Evolutionary conservation across 345 rosid genomes (phyloP).

Genomic region (Sisymbrium altissimum): DNA sequence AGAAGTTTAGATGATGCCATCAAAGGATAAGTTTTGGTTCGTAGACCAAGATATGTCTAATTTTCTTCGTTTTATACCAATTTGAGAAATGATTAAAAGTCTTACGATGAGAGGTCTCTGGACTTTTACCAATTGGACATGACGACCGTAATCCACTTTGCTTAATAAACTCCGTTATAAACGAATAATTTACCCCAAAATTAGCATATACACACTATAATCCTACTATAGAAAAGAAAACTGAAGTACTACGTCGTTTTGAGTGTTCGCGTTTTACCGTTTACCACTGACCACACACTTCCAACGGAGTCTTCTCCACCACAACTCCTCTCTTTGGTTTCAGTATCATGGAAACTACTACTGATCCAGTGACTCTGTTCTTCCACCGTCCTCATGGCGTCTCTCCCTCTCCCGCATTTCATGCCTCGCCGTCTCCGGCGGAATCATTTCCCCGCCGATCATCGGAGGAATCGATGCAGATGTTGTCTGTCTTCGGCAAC

Average conservation of each 20-base stretch:
- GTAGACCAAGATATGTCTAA: too few relatives aligned
- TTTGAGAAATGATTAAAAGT: not conserved
- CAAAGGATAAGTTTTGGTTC: not conserved
- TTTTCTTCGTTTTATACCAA: not conserved
- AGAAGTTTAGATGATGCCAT: not conserved
- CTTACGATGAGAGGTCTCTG: not conserved
- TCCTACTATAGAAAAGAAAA: not conserved
- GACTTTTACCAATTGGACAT: not conserved
- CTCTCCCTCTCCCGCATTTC: conserved; percentile 39
- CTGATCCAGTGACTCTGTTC: not conserved
- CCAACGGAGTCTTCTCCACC: conserved; percentile 42
- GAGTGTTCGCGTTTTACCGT: not conserved
- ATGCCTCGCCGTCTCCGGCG: conserved; percentile 22
- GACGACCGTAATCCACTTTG: not conserved
- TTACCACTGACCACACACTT: conserved; percentile 25
- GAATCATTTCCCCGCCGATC: not conserved
- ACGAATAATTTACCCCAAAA: too few relatives aligned
- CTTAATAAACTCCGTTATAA: too few relatives aligned
- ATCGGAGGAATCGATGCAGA: not conserved
- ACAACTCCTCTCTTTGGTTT: conserved; percentile 23
- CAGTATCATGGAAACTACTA: conserved; percentile 36
- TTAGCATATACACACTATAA: too few relatives aligned
- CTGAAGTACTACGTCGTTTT: not conserved
- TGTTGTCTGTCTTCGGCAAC: conserved; percentile 26
- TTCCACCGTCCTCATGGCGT: conserved; percentile 39